Conservation (phyloP, 371 early-diverging fungal genomes). For the Mortierella polycephala region DNA sequence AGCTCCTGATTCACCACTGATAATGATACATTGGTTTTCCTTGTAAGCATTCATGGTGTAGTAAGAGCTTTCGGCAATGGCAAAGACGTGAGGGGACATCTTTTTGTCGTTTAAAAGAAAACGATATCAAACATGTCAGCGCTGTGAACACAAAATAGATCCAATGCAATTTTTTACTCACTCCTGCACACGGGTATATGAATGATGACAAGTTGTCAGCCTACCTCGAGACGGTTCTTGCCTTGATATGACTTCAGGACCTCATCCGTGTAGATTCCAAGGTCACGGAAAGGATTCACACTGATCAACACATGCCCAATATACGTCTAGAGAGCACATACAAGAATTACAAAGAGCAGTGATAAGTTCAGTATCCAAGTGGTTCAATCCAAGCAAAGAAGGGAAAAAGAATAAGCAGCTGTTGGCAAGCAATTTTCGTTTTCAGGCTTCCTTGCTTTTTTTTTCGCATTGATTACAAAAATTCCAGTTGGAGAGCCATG, state of each 20-base stretch:
- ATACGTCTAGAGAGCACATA: slow-evolving; percentile 71
- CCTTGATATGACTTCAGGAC: slow-evolving; percentile 79
- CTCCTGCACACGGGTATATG: neutral
- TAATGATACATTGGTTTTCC: slow-evolving; percentile 98
- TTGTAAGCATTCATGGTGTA: slow-evolving; percentile 96
- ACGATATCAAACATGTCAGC: neutral
- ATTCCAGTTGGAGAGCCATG: no score
- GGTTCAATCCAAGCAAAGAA: no score
- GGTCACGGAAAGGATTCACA: slow-evolving; percentile 89
- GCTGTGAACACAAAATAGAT: slow-evolving; percentile 1
- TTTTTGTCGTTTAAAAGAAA: slow-evolving; percentile 22
- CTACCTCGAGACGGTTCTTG: slow-evolving; percentile 86
- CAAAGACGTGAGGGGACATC: slow-evolving; percentile 90
- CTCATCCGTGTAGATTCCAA: slow-evolving; percentile 84
- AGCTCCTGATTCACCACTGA: slow-evolving; percentile 91
- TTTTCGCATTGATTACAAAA: no score
- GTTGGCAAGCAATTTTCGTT: neutral
- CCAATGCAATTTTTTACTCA: neutral
- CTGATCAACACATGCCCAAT: slow-evolving; percentile 91
- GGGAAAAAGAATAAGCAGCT: neutral
- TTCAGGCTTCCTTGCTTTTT: neutral
- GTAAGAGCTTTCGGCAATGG: slow-evolving; percentile 87
- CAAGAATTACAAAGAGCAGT: neutral
- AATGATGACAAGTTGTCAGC: slow-evolving; percentile 6
- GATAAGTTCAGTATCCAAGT: neutral